Conservation (phyloP, 495 filamentous ascomycete species). For the Talaromyces adpressus region DNA sequence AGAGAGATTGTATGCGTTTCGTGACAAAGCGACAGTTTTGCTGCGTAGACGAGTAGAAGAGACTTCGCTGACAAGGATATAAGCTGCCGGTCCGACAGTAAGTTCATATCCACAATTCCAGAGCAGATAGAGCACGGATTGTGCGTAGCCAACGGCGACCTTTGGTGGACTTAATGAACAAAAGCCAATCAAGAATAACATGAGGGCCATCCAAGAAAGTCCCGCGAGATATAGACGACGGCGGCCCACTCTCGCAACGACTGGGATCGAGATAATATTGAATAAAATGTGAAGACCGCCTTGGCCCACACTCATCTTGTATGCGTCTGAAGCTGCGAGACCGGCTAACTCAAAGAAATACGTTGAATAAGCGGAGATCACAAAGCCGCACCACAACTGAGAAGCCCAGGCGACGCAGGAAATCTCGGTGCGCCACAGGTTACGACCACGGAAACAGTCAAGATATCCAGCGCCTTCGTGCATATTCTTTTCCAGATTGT, state of each 20-base stretch:
- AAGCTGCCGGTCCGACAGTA: conserved; percentile 59
- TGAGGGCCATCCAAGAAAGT: conserved; percentile 27
- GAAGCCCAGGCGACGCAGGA: conserved; percentile 18
- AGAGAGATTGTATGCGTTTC: conserved; percentile 49
- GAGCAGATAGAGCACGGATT: conserved; percentile 28
- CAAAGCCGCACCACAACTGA: conserved; percentile 23
- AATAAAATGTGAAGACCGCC: conserved; percentile 38
- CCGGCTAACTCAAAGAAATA: conserved; percentile 40
- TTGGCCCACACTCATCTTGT: conserved; percentile 20
- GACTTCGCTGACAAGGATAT: conserved; percentile 59
- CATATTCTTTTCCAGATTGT: conserved; percentile 26
- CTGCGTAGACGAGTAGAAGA: conserved; percentile 55
- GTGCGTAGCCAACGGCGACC: conserved; percentile 18
- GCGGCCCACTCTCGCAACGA: conserved; percentile 39
- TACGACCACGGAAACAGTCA: conserved; percentile 31
- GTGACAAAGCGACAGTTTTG: conserved; percentile 54
- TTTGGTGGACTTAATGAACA: conserved; percentile 18
- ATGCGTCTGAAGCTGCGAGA: conserved; percentile 20
- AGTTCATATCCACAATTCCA: conserved; percentile 48
- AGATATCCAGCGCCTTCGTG: conserved; percentile 23
- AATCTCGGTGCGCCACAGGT: conserved; percentile 36
- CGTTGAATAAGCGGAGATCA: conserved; percentile 24
- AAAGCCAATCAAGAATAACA: conserved; percentile 37
- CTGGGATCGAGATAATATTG: conserved; percentile 43
- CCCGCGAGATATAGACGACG: conserved; percentile 46